A percentile compares a stretch with the other conserved stretches of the same genome.
Conservation (phyloP, 169 alveolate genomes). For the Plasmodium vinckei region DNA sequence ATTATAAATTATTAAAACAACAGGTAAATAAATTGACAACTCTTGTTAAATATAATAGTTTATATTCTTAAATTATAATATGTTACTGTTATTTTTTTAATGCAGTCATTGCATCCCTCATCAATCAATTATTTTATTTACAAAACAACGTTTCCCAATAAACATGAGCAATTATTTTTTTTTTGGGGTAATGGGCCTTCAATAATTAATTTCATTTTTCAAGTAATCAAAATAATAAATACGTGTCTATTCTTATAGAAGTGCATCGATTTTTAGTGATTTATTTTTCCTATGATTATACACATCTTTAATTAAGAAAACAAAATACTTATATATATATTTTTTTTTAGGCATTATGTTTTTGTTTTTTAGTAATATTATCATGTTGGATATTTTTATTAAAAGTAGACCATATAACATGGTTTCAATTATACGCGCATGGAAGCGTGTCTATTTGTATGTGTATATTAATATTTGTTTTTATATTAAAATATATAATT, state of each 20-base stretch:
- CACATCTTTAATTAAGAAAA: not conserved
- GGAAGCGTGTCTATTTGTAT: conserved; percentile 73
- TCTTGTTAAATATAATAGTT: not conserved
- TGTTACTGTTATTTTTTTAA: conserved; percentile 2
- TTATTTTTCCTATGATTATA: not conserved
- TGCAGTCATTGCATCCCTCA: conserved; percentile 75
- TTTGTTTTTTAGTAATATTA: conserved; percentile 73
- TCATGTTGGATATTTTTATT: conserved; percentile 81
- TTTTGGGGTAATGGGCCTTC: conserved; percentile 89
- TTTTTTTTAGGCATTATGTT: conserved; percentile 56
- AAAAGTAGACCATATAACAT: conserved; percentile 78
- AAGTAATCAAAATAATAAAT: conserved; percentile 45
- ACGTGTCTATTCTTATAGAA: not conserved
- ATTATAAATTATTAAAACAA: conserved; percentile 81
- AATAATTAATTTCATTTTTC: conserved; percentile 72
- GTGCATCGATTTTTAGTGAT: not conserved
- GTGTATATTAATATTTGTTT: conserved; percentile 71
- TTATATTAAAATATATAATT: conserved; percentile 67
- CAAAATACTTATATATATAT: not conserved
- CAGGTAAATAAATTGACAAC: conserved; percentile 49
- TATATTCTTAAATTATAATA: not conserved
- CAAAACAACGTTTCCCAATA: conserved; percentile 85
- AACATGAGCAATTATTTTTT: conserved; percentile 87
- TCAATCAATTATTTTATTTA: conserved; percentile 61
- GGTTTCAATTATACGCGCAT: conserved; percentile 79